Conservation (phyloP, 2,329 filamentous ascomycete species). For the Ophiostoma sp. region DNA sequence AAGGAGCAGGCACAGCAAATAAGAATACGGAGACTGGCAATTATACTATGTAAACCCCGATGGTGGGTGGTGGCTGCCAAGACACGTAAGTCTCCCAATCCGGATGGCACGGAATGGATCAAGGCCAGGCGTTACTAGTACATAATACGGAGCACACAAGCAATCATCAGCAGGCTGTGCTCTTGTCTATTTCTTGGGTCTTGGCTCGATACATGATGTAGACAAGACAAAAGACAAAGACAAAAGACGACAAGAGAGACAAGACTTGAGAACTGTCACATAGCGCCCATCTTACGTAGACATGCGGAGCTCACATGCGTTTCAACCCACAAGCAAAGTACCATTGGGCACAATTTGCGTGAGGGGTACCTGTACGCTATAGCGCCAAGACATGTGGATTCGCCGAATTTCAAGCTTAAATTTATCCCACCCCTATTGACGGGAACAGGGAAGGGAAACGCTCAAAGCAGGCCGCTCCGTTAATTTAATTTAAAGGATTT, state of each 20-base stretch:
- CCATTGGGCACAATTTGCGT: not conserved
- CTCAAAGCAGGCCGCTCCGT: not conserved
- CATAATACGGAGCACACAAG: not conserved
- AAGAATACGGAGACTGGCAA: constrained; percentile 6
- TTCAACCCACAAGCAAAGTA: not conserved
- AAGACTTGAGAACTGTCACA: not conserved
- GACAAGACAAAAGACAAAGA: not conserved
- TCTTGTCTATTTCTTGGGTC: not conserved
- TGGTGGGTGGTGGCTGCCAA: constrained; percentile 10
- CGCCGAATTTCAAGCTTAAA: constrained; percentile 31
- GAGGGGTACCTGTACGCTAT: not conserved
- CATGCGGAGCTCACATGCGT: constrained; percentile 11
- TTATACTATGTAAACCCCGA: not conserved
- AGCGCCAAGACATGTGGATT: constrained; percentile 28
- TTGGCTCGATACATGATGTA: not conserved
- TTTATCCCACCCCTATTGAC: constrained; percentile 22
- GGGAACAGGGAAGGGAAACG: not conserved
- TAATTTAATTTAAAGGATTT: not conserved
- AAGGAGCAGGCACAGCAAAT: not conserved
- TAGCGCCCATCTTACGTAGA: constrained; percentile 12
- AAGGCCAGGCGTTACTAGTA: constrained; percentile 5
- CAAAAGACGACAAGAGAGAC: not conserved
- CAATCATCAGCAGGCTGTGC: constrained; percentile 3
- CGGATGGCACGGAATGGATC: constrained; percentile 19
- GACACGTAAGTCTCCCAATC: constrained; percentile 19